Base-by-base conservation (phyloP, 1,284 basidiomycete species). In the Sporisorium graminicola region DNA sequence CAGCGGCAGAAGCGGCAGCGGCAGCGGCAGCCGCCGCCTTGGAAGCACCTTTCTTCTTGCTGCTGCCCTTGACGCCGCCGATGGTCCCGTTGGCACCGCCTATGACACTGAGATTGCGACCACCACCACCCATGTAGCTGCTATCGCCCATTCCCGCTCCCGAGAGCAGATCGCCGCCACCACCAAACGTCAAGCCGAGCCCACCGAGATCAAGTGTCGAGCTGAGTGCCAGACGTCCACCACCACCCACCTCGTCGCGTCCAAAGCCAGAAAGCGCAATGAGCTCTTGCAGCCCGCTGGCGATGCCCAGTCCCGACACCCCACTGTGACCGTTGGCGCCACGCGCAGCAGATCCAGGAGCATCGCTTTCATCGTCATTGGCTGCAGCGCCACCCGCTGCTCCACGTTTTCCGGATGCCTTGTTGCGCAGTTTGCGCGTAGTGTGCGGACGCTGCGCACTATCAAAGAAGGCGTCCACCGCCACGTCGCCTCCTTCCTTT, bases 371-470 rank as follows among this genome's bases (percentile, higher is more conserved):
- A 2, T 69, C 64, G 13, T 74, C 71, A 20, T 49, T 59, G 14
- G 16, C 74, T 27, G 54, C 65, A 27, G 52, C 56, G 47, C 40
- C 42, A 31, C 44, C 42, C 26, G 52, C 57, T 26, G 56, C 56
- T 62, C 65, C 59, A 16, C 64, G 42, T 31, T 62, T 70, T 56
- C 55, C 62, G 5, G 61, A 66, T 22, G 68, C 74, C 64, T 85
- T 85, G 78, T 84, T 82, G 16, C 84, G 80, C 58, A 85, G 67
- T 65, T 84, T 84, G n/a, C 84, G 78, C 26, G 82, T 85, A 0
- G 84, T 77, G 50, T 84, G 82, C n/a, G 79, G 75, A 52, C 84
- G 71, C 47, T 80, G 77, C 37, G 78, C 65, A 14, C 71, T 58
- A 60, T 82, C 81, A 22, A 82, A 72, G 63, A 82, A 77, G 35